Base-by-base conservation (phyloP, 805 yeast species). In the Candida krabiensis region DNA sequence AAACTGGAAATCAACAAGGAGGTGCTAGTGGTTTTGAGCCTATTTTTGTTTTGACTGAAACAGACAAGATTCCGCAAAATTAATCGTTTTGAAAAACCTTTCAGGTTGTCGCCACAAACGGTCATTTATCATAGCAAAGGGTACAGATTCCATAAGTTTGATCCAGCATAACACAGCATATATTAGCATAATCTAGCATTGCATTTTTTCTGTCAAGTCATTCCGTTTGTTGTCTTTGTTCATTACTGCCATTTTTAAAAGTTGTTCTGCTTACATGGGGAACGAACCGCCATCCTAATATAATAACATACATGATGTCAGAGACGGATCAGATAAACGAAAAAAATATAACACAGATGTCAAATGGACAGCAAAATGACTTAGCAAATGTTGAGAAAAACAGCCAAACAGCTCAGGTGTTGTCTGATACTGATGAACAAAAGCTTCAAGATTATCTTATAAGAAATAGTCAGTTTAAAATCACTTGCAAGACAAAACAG, bases 391-490 rank as follows among this genome's bases (percentile, higher is more conserved):
- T n/a, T n/a, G n/a, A 13, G 9, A 8, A n/a, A 7, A 9, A 8
- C n/a, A n/a, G 15, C 19, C n/a, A 17, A 17, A 32, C 30, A 5
- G 37, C 29, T 17, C 33, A 35, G 8, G 31, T 13, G 17, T 41
- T 43, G 26, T 33, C 48, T 23, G 36, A 37, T 9, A 18, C 38
- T 33, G 57, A 45, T 54, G 56, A 43, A 43, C 36, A 41, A 49
- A 63, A 46, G 49, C 65, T 30, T 64, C 68, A 33, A 18, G 41
- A 46, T 4, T 47, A 32, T 25, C 37, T 55, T 17, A 33, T 32
- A 35, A 49, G 46, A 31, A 53, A 49, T 29, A 46, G 50, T 16
- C 35, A 37, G 4, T 45, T 48, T 19, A 32, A 30, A 18, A 31
- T 57, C 22, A 29, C 37, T 7, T 35, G 49, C 30, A 49, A 47